Evolutionary conservation across 2,329 filamentous ascomycete genomes (phyloP).

Genomic region (Lachnellula willkommii): DNA sequence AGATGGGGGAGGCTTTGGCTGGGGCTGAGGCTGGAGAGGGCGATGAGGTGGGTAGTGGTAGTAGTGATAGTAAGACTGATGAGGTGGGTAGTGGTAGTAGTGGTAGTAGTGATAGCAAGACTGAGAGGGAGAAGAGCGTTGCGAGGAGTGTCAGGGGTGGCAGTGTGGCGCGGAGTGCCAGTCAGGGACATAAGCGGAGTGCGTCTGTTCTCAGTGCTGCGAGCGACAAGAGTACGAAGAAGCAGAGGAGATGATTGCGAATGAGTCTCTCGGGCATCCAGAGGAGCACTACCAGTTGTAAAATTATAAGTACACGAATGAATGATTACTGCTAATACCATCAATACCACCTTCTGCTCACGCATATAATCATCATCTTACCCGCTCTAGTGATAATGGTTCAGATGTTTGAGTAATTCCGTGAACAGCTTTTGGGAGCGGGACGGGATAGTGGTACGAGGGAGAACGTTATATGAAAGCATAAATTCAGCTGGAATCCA

Average conservation of each 20-base stretch:
- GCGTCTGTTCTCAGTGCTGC: constrained; percentile 70
- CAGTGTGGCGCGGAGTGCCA: constrained; percentile 46
- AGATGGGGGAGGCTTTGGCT: constrained; percentile 2
- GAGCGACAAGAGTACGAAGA: constrained; percentile 55
- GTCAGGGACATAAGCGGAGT: constrained; percentile 67
- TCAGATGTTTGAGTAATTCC: no score
- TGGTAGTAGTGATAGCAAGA: constrained; percentile 29
- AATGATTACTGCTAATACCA: neutral
- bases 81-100: constrained; percentile 42
- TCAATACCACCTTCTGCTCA: neutral
- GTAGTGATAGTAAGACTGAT: no score
- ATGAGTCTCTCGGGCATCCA: no score
- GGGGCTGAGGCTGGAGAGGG: constrained; percentile 46
- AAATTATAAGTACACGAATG: neutral
- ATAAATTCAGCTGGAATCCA: neutral
- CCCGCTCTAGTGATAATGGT: no score
- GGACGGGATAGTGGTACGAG: no score
- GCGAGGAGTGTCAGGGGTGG: constrained; percentile 53
- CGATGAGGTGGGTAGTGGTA: constrained; percentile 45
- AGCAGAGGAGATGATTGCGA: constrained; percentile 35
- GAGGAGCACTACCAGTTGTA: neutral
- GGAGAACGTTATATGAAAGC: neutral
- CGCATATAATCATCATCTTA: no score
- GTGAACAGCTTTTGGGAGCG: no score
- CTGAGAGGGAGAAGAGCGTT: constrained; percentile 40